Conservation (phyloP, 2,329 filamentous ascomycete species). For the Grosmannia serpens region DNA sequence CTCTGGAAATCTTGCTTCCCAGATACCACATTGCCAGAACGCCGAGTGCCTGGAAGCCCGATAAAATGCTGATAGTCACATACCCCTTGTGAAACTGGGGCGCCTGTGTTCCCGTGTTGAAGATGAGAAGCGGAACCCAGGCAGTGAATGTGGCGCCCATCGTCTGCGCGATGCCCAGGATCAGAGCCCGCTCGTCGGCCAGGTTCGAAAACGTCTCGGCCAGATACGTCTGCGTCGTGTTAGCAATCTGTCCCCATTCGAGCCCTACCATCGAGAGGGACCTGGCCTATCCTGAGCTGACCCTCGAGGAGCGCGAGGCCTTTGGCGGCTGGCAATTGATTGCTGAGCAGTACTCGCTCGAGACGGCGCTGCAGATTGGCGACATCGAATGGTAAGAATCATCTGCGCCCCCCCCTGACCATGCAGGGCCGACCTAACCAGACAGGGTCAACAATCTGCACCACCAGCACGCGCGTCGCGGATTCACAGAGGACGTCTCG, state of each 20-base stretch:
- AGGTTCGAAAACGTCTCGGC: neutral
- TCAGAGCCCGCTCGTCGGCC: neutral
- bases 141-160: neutral
- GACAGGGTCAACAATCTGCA: neutral
- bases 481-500: neutral
- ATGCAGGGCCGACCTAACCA: neutral
- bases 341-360: neutral
- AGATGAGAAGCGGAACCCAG: neutral
- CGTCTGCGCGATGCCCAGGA: slow-evolving; percentile 1
- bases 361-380: neutral
- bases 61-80: neutral
- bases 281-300: neutral
- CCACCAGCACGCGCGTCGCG: neutral
- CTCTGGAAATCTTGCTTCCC: slow-evolving; percentile 7
- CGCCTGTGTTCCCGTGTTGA: neutral
- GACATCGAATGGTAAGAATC: neutral
- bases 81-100: neutral
- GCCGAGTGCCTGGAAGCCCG: neutral
- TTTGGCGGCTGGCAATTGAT: neutral
- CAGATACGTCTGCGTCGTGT: neutral
- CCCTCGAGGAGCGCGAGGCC: neutral
- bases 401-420: too few relatives aligned
- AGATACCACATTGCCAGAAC: neutral
- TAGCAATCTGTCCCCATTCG: neutral
- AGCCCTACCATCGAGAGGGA: too few relatives aligned